Evolutionary conservation across 2,329 filamentous ascomycete genomes (phyloP).

Genomic region (Fusarium oxysporum): DNA sequence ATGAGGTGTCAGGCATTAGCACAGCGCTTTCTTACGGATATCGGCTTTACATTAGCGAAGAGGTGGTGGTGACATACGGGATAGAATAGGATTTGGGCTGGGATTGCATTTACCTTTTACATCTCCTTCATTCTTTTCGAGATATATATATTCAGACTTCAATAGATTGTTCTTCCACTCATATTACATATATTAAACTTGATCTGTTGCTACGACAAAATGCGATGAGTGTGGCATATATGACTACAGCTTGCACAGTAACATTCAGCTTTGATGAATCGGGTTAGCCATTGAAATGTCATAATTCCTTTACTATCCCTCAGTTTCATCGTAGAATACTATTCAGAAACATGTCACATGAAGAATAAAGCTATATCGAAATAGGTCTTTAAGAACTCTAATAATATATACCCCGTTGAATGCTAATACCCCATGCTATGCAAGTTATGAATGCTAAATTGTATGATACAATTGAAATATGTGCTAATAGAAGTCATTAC

Average conservation of each 20-base stretch:
- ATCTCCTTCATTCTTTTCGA: conserved; percentile 15
- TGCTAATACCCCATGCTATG: background rate
- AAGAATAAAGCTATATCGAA: no score
- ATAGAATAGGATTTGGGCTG: background rate
- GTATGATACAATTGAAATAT: background rate
- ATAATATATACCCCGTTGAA: background rate
- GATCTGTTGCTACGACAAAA: no score
- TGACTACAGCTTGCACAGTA: background rate
- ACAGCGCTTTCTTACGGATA: background rate
- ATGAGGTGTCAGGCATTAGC: background rate
- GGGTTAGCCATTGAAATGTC: accelerated
- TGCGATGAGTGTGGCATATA: accelerated
- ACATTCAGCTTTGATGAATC: background rate
- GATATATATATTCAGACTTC: conserved; percentile 1
- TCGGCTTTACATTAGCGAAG: background rate
- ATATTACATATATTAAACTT: background rate
- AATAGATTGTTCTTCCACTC: background rate
- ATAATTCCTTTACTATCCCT: background rate
- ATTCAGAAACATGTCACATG: no score
- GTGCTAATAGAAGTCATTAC: background rate
- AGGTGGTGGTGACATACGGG: background rate
- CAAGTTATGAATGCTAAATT: background rate
- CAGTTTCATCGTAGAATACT: background rate
- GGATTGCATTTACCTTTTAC: background rate
- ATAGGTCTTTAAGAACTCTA: background rate